phyloP scores from a whole-genome alignment of 176 grass and related monocot species.

The Avena sativa region DNA sequence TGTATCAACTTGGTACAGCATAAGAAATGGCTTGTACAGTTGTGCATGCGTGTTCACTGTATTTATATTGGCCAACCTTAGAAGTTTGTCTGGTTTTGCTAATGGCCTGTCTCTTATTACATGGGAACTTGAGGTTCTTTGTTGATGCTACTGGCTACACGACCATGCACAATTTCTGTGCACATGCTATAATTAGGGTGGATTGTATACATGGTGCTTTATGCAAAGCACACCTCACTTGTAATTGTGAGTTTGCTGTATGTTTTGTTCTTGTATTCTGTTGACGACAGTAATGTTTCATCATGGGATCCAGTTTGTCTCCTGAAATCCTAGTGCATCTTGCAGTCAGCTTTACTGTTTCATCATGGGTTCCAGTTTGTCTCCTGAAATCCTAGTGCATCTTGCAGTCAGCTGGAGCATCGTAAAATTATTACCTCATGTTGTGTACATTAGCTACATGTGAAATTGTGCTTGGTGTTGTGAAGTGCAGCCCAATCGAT shows the following conservation, averaged over 20 bases:
- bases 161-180: constrained; percentile 13
- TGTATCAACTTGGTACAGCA: background rate
- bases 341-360: constrained; percentile 18
- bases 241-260: background rate
- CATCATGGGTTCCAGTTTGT: background rate
- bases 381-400: constrained; percentile 18
- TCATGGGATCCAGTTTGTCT: background rate
- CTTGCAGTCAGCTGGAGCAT: constrained; percentile 32
- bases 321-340: constrained; percentile 15
- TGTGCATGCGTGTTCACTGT: background rate
- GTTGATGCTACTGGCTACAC: background rate
- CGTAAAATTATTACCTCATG: constrained; percentile 13
- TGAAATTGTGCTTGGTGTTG: background rate
- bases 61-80: background rate
- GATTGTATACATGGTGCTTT: constrained; percentile 26
- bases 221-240: background rate
- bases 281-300: background rate
- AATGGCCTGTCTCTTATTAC: background rate
- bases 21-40: background rate
- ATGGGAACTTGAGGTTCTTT: constrained; percentile 25
- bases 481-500: constrained; percentile 21
- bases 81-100: background rate
- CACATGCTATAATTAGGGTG: constrained; percentile 19
- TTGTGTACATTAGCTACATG: constrained; percentile 12
- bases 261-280: constrained; percentile 32